phyloP scores from a whole-genome alignment of 2,329 filamentous ascomycete genomes.

The Pseudocercospora eumusae region DNA sequence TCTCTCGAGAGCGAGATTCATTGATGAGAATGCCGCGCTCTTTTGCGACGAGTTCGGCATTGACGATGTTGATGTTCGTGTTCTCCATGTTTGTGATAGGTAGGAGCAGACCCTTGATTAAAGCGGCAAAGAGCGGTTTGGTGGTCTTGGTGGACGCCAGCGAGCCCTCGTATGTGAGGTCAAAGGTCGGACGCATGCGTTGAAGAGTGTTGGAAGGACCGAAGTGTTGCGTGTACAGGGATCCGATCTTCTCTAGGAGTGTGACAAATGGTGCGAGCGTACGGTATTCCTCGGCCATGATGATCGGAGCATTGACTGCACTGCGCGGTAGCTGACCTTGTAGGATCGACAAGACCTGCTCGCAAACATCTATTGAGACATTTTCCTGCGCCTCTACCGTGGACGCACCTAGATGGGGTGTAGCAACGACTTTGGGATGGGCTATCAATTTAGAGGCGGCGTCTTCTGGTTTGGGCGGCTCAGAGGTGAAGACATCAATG shows the following conservation, averaged over 20 bases:
- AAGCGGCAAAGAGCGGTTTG: conserved; percentile 73
- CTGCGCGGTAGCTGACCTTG: conserved; percentile 68
- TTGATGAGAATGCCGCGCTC: conserved; percentile 77
- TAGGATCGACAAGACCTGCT: conserved; percentile 74
- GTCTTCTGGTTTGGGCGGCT: conserved; percentile 64
- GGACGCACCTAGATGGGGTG: conserved; percentile 76
- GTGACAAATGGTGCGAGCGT: conserved; percentile 75
- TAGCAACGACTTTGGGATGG: conserved; percentile 73
- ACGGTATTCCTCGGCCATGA: conserved; percentile 76
- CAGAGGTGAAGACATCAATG: conserved; percentile 76
- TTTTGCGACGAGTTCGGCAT: conserved; percentile 72
- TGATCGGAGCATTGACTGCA: conserved; percentile 79
- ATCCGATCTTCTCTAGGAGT: conserved; percentile 77
- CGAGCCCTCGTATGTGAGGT: conserved; percentile 75
- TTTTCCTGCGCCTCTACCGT: conserved; percentile 84
- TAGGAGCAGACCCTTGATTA: conserved; percentile 73
- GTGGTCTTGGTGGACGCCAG: conserved; percentile 71
- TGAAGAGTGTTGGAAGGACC: conserved; percentile 41
- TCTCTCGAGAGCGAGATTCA: conserved; percentile 67
- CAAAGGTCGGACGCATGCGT: conserved; percentile 66
- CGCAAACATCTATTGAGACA: conserved; percentile 78
- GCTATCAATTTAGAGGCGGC: conserved; percentile 63
- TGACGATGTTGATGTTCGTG: conserved; percentile 78
- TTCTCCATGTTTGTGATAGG: conserved; percentile 68
- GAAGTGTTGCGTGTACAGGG: conserved; percentile 76